Base-by-base conservation (phyloP, 306 rosid species). In the Quercus mongolica region DNA sequence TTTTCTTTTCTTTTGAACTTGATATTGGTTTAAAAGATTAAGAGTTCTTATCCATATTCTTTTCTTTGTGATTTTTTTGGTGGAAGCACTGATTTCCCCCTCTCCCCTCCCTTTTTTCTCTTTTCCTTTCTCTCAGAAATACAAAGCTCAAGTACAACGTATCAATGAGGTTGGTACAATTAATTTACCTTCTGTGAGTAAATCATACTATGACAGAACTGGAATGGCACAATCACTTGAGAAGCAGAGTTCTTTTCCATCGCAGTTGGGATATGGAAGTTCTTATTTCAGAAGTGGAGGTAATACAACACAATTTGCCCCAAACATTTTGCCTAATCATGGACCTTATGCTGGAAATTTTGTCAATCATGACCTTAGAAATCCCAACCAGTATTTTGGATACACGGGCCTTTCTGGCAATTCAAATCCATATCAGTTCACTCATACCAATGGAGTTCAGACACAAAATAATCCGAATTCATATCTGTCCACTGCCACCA, bases 71-170 rank as follows among this genome's bases (percentile, higher is more conserved):
- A 59, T 59, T 59, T n/a, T 59, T 59, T 46, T 46, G 52, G 15
- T 59, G 12, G 65, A 59, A 59, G 65, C 17, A 59, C 23, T 67
- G 15, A 7, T 9, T 11, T 6, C 26, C 10, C 11, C 30, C 30
- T 19, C 1, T 18, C 64, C 9, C 25, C 64, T 6, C n/a, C 44
- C 63, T 23, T 14, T 25, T 46, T 78, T 35, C 56, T 69, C n/a
- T 14, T 25, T 56, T 78, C 51, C 56, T 69, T 78, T n/a, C 14
- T 49, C 70, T 10, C 81, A 86, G 87, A 86, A 74, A 35, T 83
- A 74, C 74, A 80, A 78, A 58, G 57, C 82, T 26, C 81, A 77
- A 57, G 74, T 80, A 28, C 56, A 56, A n/a, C 21, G 38, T n/a
- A 63, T 83, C 51, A 15, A 28, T 8, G 58, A 35, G 61, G 71